These are phyloP conservation scores for Tylopilus sp. DNA, from an alignment of 1,284 basidiomycete species.

Conservation along the genomic window DNA sequence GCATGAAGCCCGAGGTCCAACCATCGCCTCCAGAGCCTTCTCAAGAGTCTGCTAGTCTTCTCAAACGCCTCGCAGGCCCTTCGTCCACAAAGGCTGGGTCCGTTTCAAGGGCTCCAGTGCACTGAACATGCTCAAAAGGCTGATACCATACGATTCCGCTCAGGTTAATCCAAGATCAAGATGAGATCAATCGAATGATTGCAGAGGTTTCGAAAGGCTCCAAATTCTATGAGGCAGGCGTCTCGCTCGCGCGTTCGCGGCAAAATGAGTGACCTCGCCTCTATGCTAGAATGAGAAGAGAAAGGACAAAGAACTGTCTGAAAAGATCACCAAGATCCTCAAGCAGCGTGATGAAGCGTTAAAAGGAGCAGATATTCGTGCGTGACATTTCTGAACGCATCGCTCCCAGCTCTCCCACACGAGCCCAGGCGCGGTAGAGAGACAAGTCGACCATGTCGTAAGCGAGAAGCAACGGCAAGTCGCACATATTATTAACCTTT, in stretches of 20 bases:
- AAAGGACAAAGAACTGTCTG: slow-evolving; percentile 77
- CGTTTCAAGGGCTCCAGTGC: slow-evolving; percentile 21
- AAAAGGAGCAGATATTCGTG: slow-evolving; percentile 57
- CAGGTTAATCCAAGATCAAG: slow-evolving; percentile 73
- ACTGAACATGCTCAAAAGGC: neutral
- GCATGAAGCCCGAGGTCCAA: slow-evolving; percentile 22
- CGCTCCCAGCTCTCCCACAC: neutral
- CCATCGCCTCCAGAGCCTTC: slow-evolving; percentile 36
- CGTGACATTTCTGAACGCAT: slow-evolving; percentile 27
- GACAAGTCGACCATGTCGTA: slow-evolving; percentile 27
- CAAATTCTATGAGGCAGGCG: slow-evolving; percentile 72
- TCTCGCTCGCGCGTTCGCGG: neutral
- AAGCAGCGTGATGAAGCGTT: slow-evolving; percentile 60
- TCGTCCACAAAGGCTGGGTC: slow-evolving; percentile 77
- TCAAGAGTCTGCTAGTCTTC: slow-evolving; percentile 62
- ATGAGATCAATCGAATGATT: slow-evolving; percentile 75
- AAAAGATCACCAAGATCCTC: slow-evolving; percentile 63
- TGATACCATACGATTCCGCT: slow-evolving; percentile 9
- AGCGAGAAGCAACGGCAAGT: slow-evolving; percentile 17
- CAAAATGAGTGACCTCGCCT: slow-evolving; percentile 6
- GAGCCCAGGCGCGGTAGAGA: slow-evolving; percentile 26
- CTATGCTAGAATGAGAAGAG: slow-evolving; percentile 69
- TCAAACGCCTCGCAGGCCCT: slow-evolving; percentile 71
- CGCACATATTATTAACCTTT: slow-evolving; percentile 32
- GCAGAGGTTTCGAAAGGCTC: slow-evolving; percentile 80